phyloP scores from a whole-genome alignment of 106 monocot species.

The Chionographis japonica region DNA sequence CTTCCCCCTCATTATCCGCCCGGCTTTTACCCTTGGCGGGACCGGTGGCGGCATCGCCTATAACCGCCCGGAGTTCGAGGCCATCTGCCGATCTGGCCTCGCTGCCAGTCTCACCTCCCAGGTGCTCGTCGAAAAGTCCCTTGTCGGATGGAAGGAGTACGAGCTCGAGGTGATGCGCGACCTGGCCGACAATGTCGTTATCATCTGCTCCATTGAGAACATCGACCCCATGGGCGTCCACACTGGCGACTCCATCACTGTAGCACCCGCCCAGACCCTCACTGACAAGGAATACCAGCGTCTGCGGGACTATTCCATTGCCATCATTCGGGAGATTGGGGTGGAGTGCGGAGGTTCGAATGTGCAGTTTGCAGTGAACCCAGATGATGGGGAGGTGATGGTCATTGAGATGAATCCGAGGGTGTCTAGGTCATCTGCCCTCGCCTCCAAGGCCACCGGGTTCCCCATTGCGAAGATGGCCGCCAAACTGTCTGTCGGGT shows the following conservation, averaged over 20 bases:
- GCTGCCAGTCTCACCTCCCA: constrained; percentile 75
- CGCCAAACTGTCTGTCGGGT: constrained; percentile 89
- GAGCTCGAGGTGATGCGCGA: constrained; percentile 98
- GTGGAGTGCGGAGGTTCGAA: constrained; percentile 98
- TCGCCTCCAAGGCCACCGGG: constrained; percentile 94
- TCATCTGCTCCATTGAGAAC: constrained; percentile 97
- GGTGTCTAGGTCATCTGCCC: constrained; percentile 89
- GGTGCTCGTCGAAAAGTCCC: constrained; percentile 94
- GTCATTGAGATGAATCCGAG: constrained; percentile 99
- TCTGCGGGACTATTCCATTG: constrained; percentile 79
- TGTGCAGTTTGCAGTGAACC: constrained; percentile 98
- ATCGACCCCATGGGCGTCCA: constrained; percentile 98
- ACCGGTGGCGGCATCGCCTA: constrained; percentile 98
- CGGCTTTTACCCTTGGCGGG: constrained; percentile 88
- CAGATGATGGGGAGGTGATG: constrained; percentile 95
- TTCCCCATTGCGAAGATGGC: constrained; percentile 99
- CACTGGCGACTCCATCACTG: constrained; percentile 94
- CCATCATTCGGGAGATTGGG: constrained; percentile 93
- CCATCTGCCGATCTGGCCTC: constrained; percentile 73
- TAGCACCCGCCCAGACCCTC: constrained; percentile 92
- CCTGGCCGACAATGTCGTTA: constrained; percentile 93
- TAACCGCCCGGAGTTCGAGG: constrained; percentile 78
- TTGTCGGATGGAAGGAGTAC: constrained; percentile 98
- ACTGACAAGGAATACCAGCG: constrained; percentile 98
- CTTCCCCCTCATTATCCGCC: constrained; percentile 84